Conservation (phyloP, 2,329 filamentous ascomycete species). For the Penicillium expansum region DNA sequence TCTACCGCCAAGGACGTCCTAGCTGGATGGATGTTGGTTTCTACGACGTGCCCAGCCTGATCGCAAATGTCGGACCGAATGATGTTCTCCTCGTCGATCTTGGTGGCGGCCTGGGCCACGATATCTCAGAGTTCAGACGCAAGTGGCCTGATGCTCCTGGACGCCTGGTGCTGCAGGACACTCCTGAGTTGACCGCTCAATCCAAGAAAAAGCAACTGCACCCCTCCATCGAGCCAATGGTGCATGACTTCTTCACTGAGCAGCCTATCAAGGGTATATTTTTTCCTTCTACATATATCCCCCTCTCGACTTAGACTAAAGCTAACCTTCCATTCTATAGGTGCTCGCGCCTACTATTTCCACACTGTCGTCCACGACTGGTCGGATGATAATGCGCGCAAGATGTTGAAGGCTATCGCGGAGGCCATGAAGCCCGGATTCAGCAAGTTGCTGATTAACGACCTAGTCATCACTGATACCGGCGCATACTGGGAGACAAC, state of each 20-base stretch:
- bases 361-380: slow-evolving; percentile 36
- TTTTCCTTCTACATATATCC: background rate
- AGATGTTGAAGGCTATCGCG: slow-evolving; percentile 27
- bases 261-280: slow-evolving; percentile 46
- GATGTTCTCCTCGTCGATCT: slow-evolving; percentile 43
- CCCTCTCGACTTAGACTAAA: background rate
- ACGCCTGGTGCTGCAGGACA: slow-evolving; percentile 51
- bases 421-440: slow-evolving; percentile 38
- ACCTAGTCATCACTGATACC: slow-evolving; percentile 42
- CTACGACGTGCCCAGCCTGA: slow-evolving; percentile 25
- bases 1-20: slow-evolving; percentile 27
- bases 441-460: slow-evolving; percentile 47
- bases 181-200: slow-evolving; percentile 39
- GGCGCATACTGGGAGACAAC: slow-evolving; percentile 34
- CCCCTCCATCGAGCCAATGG: slow-evolving; percentile 32
- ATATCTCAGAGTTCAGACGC: slow-evolving; percentile 38
- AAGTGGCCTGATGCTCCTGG: slow-evolving; percentile 42
- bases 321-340: slow-evolving; percentile 11
- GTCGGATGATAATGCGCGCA: slow-evolving; percentile 27
- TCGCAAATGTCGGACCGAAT: slow-evolving; percentile 5
- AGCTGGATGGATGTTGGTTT: slow-evolving; percentile 35
- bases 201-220: slow-evolving; percentile 15
- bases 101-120: slow-evolving; percentile 44
- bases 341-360: slow-evolving; percentile 37
- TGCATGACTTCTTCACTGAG: slow-evolving; percentile 48